Percentiles rank a stretch among this genome's conserved stretches.
Conservation (phyloP, 2,329 filamentous ascomycete species). For the Tolypocladium capitatum region DNA sequence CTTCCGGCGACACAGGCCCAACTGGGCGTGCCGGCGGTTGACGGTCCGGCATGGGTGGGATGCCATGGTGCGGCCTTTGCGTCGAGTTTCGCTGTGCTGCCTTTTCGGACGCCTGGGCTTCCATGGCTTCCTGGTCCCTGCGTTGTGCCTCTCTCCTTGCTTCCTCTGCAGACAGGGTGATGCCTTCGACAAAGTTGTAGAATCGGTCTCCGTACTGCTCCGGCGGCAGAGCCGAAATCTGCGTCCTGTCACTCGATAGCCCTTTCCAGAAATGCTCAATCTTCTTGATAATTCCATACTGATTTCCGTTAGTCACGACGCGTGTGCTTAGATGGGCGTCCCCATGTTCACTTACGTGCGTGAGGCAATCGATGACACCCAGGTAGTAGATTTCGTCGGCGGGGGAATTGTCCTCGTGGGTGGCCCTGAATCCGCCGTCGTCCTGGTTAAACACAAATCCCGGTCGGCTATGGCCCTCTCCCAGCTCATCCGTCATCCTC, state of each 20-base stretch:
- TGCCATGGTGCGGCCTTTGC: slow-evolving; percentile 16
- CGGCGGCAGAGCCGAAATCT: slow-evolving; percentile 88
- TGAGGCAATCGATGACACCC: slow-evolving; percentile 95
- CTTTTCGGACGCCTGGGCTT: slow-evolving; percentile 19
- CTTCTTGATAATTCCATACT: slow-evolving; percentile 93
- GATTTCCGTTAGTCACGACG: slow-evolving; percentile 13
- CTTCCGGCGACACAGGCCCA: slow-evolving; percentile 21
- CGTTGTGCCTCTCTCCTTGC: slow-evolving; percentile 51
- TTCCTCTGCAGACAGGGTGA: slow-evolving; percentile 84
- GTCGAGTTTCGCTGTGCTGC: slow-evolving; percentile 25
- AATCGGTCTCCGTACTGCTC: slow-evolving; percentile 89
- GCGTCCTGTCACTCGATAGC: slow-evolving; percentile 63
- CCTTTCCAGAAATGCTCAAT: slow-evolving; percentile 97
- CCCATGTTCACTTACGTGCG: slow-evolving; percentile 56
- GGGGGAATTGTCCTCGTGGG: slow-evolving; percentile 73
- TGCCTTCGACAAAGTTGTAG: slow-evolving; percentile 76
- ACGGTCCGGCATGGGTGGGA: slow-evolving; percentile 33
- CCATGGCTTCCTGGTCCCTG: slow-evolving; percentile 46
- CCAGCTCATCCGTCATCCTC: slow-evolving; percentile 82
- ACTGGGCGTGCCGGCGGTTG: slow-evolving; percentile 27
- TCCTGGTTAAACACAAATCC: slow-evolving; percentile 83
- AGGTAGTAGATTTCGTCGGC: slow-evolving; percentile 95
- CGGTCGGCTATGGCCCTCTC: slow-evolving; percentile 55
- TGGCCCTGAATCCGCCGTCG: slow-evolving; percentile 85
- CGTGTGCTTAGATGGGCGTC: slow-evolving; percentile 1